A percentile compares a stretch with the other conserved stretches of the same genome.
Evolutionary conservation across 768 basidiomycete genomes (phyloP).

Genomic region (Chalciporus piperatus): DNA sequence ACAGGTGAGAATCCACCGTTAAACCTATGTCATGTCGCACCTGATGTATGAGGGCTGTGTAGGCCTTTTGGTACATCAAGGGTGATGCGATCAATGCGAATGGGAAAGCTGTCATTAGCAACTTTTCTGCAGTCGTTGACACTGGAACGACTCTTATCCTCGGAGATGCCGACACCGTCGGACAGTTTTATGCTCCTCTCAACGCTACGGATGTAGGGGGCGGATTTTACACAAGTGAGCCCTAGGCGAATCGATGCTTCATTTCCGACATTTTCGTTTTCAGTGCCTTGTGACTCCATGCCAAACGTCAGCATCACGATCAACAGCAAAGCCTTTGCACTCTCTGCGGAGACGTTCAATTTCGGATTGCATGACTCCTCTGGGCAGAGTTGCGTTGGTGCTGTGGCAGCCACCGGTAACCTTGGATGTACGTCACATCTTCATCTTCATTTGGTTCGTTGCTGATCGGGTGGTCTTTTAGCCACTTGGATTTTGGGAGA

Average conservation of each 20-base stretch:
- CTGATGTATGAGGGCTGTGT: neutral
- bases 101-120: conserved; percentile 6
- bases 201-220: conserved; percentile 29
- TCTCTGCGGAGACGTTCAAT: conserved; percentile 34
- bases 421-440: conserved; percentile 19
- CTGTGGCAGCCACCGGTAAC: conserved; percentile 9
- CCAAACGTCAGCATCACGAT: conserved; percentile 34
- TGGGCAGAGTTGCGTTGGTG: conserved; percentile 17
- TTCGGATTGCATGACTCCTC: conserved; percentile 29
- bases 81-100: conserved; percentile 23
- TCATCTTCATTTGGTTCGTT: too few species aligned
- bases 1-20: conserved; percentile 19
- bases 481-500: conserved; percentile 37
- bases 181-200: conserved; percentile 29
- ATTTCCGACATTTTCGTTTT: neutral
- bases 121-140: conserved; percentile 40
- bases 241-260: neutral
- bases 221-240: conserved; percentile 37
- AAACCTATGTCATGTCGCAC: neutral
- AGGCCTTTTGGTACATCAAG: conserved; percentile 26
- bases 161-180: conserved; percentile 37
- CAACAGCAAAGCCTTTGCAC: conserved; percentile 28
- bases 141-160: conserved; percentile 47
- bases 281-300: conserved; percentile 27
- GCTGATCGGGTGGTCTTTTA: neutral